Evolutionary conservation across 176 grass and related monocot genomes (phyloP).

Genomic region (Eragrostis nindensis): DNA sequence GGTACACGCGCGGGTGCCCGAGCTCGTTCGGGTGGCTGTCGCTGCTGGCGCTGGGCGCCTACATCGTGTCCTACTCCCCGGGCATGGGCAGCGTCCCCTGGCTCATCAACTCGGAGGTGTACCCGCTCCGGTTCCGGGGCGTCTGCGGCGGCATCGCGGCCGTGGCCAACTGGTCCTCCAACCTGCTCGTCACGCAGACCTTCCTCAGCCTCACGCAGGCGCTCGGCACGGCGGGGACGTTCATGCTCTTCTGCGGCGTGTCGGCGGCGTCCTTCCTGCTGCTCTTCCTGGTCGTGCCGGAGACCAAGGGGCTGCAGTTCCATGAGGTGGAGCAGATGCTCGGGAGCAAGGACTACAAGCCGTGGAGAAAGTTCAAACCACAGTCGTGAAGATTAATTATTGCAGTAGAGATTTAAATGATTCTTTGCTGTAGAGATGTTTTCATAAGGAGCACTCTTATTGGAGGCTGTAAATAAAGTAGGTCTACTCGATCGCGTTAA

Average conservation of each 20-base stretch:
- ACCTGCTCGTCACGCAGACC: slow-evolving; percentile 72
- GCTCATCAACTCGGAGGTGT: slow-evolving; percentile 98
- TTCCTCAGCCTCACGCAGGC: slow-evolving; percentile 73
- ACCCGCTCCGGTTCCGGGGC: slow-evolving; percentile 77
- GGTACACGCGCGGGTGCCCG: slow-evolving; percentile 87
- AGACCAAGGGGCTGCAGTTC: slow-evolving; percentile 86
- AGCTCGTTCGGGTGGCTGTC: slow-evolving; percentile 85
- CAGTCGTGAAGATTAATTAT: background rate
- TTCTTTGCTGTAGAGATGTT: no score
- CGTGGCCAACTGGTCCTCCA: slow-evolving; percentile 83
- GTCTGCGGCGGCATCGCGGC: slow-evolving; percentile 83
- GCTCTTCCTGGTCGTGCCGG: slow-evolving; percentile 77
- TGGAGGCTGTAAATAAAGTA: no score
- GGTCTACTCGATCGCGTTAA: no score
- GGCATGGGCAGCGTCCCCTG: slow-evolving; percentile 94
- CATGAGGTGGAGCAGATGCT: slow-evolving; percentile 97
- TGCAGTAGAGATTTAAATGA: no score
- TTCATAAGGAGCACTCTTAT: no score
- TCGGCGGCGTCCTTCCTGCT: slow-evolving; percentile 53
- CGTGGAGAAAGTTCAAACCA: slow-evolving; percentile 61
- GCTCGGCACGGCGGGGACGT: slow-evolving; percentile 72
- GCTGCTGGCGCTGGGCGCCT: slow-evolving; percentile 62
- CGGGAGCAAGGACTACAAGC: slow-evolving; percentile 60
- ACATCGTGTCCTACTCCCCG: slow-evolving; percentile 89
- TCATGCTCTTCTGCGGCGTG: slow-evolving; percentile 71